A percentile compares a stretch with the other conserved stretches of the same genome.
phyloP scores from a whole-genome alignment of 1,284 basidiomycete genomes.

The Ganoderma multipileum region DNA sequence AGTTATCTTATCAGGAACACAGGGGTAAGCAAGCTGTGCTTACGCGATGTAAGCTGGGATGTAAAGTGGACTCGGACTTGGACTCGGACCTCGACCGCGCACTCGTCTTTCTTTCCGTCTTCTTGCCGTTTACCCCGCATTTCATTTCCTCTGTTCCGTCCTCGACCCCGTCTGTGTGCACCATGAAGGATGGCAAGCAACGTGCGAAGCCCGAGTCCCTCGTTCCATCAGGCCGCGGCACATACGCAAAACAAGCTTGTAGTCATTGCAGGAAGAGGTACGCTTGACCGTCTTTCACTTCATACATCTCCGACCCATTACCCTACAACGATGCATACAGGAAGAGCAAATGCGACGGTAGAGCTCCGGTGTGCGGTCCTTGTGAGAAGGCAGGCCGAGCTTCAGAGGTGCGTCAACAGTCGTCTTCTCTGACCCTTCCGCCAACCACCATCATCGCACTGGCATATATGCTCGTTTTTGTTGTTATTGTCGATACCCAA shows the following conservation, averaged over 20 bases:
- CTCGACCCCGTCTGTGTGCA: slow-evolving; percentile 7
- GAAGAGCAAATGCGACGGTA: slow-evolving; percentile 62
- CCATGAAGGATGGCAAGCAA: slow-evolving; percentile 40
- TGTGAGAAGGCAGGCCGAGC: slow-evolving; percentile 50
- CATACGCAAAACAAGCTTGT: slow-evolving; percentile 56
- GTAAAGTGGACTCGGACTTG: neutral
- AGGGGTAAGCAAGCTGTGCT: neutral
- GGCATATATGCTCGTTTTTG: neutral
- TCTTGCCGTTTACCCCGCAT: slow-evolving; percentile 23
- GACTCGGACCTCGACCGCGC: neutral
- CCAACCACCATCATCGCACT: neutral
- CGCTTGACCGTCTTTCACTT: neutral
- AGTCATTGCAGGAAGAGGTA: slow-evolving; percentile 59
- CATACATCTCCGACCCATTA: neutral
- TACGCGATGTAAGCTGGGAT: neutral
- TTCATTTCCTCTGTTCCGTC: neutral
- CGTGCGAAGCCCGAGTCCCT: slow-evolving; percentile 32
- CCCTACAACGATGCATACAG: slow-evolving; percentile 36
- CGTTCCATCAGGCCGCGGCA: slow-evolving; percentile 42
- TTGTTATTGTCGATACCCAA: neutral
- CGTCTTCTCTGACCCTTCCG: neutral
- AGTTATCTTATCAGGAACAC: neutral
- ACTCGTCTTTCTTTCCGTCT: slow-evolving; percentile 15
- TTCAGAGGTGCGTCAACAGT: slow-evolving; percentile 46
- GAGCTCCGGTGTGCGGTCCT: slow-evolving; percentile 53